These are phyloP conservation scores for Sedum album DNA, from an alignment of 164 flowering plant species.

Conservation along the genomic window DNA sequence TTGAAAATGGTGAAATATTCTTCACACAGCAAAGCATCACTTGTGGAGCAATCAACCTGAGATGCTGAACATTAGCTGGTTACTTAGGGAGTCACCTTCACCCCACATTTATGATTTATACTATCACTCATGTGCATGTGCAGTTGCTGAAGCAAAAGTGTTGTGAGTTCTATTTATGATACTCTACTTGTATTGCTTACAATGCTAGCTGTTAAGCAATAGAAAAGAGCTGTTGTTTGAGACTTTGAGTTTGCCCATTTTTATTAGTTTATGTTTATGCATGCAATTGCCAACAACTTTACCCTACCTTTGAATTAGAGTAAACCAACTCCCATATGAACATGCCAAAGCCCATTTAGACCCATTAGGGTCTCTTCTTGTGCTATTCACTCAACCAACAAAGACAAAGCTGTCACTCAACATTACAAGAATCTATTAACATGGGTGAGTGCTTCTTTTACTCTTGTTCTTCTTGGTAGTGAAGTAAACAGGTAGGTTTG, in stretches of 20 bases:
- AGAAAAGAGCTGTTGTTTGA: neutral
- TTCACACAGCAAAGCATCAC: neutral
- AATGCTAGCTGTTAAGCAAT: conserved; percentile 3
- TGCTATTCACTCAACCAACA: neutral
- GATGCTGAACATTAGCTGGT: too few relatives aligned
- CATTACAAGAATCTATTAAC: too few relatives aligned
- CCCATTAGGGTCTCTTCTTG: neutral
- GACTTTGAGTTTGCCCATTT: neutral
- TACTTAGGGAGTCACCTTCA: too few relatives aligned
- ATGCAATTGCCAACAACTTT: neutral
- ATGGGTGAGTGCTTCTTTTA: neutral
- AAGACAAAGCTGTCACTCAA: too few relatives aligned
- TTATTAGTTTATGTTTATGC: neutral
- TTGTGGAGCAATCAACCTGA: neutral
- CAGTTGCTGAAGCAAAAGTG: too few relatives aligned
- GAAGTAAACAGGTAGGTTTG: too few relatives aligned
- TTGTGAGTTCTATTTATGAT: neutral
- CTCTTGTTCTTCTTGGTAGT: neutral
- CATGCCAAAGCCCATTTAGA: too few relatives aligned
- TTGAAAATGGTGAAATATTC: neutral
- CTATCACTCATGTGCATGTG: too few relatives aligned
- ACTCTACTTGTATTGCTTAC: neutral
- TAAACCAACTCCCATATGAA: neutral
- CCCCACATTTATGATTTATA: too few relatives aligned
- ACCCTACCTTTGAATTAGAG: neutral